Evolutionary conservation across 805 yeast genomes (phyloP).

Genomic region (Metschnikowia peoriensis): DNA sequence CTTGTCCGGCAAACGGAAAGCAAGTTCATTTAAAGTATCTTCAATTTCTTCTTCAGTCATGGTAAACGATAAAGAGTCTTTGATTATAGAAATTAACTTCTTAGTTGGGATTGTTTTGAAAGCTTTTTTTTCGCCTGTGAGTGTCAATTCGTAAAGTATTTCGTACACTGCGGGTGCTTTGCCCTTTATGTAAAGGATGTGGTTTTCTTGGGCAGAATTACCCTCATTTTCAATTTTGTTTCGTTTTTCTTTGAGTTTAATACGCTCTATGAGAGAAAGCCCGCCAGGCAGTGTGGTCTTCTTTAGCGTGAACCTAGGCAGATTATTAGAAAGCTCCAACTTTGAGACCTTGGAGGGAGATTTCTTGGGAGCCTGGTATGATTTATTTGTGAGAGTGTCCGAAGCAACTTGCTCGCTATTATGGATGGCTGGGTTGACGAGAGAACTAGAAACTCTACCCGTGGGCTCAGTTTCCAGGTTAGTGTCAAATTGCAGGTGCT

Average conservation of each 20-base stretch:
- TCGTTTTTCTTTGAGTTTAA: constrained; percentile 34
- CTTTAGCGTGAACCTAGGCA: constrained; percentile 36
- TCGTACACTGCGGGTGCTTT: constrained; percentile 34
- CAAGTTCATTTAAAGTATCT: constrained; percentile 27
- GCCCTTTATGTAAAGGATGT: constrained; percentile 24
- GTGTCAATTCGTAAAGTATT: constrained; percentile 29
- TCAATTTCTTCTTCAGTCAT: constrained; percentile 28
- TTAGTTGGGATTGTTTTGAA: constrained; percentile 22
- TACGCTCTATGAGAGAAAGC: constrained; percentile 38
- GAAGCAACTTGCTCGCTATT: background rate
- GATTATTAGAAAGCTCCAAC: constrained; percentile 29
- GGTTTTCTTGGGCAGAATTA: constrained; percentile 22
- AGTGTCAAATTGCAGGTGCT: background rate
- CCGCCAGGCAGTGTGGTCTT: constrained; percentile 20
- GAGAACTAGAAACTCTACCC: background rate
- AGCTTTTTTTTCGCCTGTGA: background rate
- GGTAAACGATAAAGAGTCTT: constrained; percentile 34
- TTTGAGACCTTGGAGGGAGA: background rate
- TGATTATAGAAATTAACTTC: constrained; percentile 27
- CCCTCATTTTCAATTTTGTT: constrained; percentile 6
- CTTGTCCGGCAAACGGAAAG: constrained; percentile 17
- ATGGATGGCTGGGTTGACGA: background rate
- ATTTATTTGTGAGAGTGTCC: background rate
- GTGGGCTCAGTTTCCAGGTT: background rate
- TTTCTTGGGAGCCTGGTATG: background rate